Conservation (phyloP, 257 asterid species). For the Ballota nigra region DNA sequence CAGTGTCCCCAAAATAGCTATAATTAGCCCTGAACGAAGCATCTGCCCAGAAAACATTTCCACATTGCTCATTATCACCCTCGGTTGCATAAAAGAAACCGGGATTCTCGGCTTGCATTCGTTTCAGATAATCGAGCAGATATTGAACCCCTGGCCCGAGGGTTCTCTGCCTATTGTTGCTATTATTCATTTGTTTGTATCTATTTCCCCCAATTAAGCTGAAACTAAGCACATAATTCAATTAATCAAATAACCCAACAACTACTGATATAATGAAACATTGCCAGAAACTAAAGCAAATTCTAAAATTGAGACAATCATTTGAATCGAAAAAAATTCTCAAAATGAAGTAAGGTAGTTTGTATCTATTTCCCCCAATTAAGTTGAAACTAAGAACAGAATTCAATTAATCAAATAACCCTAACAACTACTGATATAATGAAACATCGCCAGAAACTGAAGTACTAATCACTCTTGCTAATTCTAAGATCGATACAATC, state of each 20-base stretch:
- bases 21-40: constrained; percentile 53
- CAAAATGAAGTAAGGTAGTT: no score
- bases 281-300: background rate
- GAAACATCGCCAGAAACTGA: background rate
- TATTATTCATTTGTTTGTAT: constrained; percentile 31
- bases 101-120: constrained; percentile 59
- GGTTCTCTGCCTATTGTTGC: constrained; percentile 40
- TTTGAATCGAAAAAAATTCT: background rate
- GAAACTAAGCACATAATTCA: constrained; percentile 13
- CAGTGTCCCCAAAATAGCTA: constrained; percentile 67
- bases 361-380: background rate
- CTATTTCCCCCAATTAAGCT: constrained; percentile 1
- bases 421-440: background rate
- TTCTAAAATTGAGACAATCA: background rate
- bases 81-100: constrained; percentile 61
- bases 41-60: constrained; percentile 74
- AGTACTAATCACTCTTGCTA: no score
- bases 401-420: background rate
- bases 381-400: constrained; percentile 20
- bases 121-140: constrained; percentile 59
- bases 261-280: background rate
- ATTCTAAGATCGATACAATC: background rate
- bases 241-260: constrained; percentile 15
- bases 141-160: constrained; percentile 49
- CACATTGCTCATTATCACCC: constrained; percentile 50